Base-by-base conservation (phyloP, 192 early-diverging fungal species). In the Ambispora gerdemannii region DNA sequence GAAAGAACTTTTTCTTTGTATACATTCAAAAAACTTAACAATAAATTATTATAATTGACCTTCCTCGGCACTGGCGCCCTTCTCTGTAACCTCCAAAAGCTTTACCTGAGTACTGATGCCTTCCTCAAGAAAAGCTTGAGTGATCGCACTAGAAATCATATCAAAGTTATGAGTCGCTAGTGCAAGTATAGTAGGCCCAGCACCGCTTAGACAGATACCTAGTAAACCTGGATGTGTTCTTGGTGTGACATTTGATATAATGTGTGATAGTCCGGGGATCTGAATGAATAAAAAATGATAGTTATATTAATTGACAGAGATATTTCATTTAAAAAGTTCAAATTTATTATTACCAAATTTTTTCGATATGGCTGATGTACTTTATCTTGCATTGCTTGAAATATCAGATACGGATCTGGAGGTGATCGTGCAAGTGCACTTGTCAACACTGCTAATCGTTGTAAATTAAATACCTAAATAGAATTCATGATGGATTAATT, bases 291-390 rank as follows among this genome's bases (percentile, higher is more conserved):
- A 25, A 36, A 20, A 49, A 34, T 47, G 50, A 2, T 31, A 11
- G 22, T 30, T 20, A 66, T 8, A 28, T 31, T 33, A 58, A 74
- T 53, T 25, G 19, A 19, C 17, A 33, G 34, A 25, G 11, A 55
- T n/a, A n/a, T n/a, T n/a, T n/a, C n/a, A 19, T 19, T 4, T 33
- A 3, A 63, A 63, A 19, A 19, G 61, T 62, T 10, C 31, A 30
- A 30, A 27, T 27, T 22, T 11, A 28, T 38, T 72, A 70, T 60
- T 76, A 99, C 90, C 76, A 99, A 81, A 75, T 93, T 88, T 72
- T 89, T 91, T 35, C 97, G 83, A 80, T 99, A 97, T 4, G 90
- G 90, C 79, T 99, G 97, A 77, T 99, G 97, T n/a, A 98, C 79
- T 74, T 87, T 86, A 81, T 99, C 97, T 68, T 88, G 88, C 96